These are phyloP conservation scores for Ophiostoma piceae DNA, from an alignment of 2,329 filamentous ascomycete species.

Conservation along the genomic window DNA sequence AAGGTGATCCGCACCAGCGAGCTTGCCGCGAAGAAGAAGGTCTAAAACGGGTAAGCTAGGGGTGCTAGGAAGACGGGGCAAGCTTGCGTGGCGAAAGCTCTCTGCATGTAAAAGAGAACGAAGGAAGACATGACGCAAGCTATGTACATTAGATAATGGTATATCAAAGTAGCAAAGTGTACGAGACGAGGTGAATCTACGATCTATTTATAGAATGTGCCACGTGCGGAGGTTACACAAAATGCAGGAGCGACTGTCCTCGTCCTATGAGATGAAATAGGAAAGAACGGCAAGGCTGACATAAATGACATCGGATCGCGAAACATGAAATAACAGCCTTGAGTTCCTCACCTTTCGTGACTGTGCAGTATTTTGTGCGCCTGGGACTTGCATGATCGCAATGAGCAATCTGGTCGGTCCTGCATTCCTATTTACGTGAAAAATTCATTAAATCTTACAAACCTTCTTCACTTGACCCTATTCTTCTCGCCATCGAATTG, in stretches of 20 bases:
- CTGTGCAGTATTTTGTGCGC: too few species aligned
- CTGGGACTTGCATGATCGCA: too few species aligned
- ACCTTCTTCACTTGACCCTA: too few species aligned
- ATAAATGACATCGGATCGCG: neutral
- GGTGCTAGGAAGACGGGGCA: neutral
- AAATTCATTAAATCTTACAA: too few species aligned
- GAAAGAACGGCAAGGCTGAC: neutral
- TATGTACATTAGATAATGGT: neutral
- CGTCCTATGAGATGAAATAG: neutral
- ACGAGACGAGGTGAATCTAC: neutral
- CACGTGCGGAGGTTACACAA: neutral
- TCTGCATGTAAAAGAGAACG: neutral
- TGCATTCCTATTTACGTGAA: too few species aligned
- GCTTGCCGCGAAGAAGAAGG: constrained; percentile 43
- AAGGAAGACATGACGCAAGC: too few species aligned
- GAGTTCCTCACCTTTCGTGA: too few species aligned
- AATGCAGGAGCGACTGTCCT: neutral
- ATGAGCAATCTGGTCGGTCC: too few species aligned
- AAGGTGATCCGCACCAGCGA: constrained; percentile 50
- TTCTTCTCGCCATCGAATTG: too few species aligned
- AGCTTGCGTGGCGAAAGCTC: neutral
- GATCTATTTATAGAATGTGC: neutral
- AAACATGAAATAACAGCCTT: too few species aligned
- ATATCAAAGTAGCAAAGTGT: neutral
- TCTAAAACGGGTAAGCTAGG: constrained; percentile 23